Evolutionary conservation across 805 yeast genomes (phyloP).

Genomic region (Cyberlindnera subsufficiens): DNA sequence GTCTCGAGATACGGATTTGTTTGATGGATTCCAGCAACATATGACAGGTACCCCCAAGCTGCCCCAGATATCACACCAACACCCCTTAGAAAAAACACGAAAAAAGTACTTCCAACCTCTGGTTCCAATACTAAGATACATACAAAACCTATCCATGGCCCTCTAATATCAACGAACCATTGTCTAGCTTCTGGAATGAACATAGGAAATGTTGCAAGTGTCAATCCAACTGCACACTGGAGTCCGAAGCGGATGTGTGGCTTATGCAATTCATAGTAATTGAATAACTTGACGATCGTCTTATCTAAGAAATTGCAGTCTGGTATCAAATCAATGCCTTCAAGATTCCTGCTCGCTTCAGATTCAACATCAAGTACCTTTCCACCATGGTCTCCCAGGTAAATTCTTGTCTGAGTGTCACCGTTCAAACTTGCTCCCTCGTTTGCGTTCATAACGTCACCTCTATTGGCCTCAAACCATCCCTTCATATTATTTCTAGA

Average conservation of each 20-base stretch:
- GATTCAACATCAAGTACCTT: not conserved
- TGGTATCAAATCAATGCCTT: not conserved
- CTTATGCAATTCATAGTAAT: conserved; percentile 14
- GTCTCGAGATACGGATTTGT: conserved; percentile 36
- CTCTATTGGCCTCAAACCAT: conserved; percentile 29
- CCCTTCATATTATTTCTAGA: conserved; percentile 28
- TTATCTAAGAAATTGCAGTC: not conserved
- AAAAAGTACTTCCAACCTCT: conserved; percentile 44
- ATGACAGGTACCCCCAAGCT: conserved; percentile 43
- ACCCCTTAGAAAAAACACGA: conserved; percentile 40
- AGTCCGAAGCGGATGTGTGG: conserved; percentile 40
- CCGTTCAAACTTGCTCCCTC: conserved; percentile 34
- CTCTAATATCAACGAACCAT: conserved; percentile 45
- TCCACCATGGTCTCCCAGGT: conserved; percentile 1
- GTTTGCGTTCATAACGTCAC: conserved; percentile 16
- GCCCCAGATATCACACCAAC: conserved; percentile 43
- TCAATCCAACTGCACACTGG: conserved; percentile 39
- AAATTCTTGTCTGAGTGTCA: conserved; percentile 8
- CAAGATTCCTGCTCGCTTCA: not conserved
- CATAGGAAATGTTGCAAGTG: conserved; percentile 46
- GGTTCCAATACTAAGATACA: conserved; percentile 45
- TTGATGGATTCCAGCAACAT: conserved; percentile 33
- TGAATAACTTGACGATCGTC: not conserved
- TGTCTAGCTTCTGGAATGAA: conserved; percentile 38
- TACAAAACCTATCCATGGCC: conserved; percentile 50